Conservation (phyloP, 164 flowering plant species). For the Chimonanthus salicifolius region DNA sequence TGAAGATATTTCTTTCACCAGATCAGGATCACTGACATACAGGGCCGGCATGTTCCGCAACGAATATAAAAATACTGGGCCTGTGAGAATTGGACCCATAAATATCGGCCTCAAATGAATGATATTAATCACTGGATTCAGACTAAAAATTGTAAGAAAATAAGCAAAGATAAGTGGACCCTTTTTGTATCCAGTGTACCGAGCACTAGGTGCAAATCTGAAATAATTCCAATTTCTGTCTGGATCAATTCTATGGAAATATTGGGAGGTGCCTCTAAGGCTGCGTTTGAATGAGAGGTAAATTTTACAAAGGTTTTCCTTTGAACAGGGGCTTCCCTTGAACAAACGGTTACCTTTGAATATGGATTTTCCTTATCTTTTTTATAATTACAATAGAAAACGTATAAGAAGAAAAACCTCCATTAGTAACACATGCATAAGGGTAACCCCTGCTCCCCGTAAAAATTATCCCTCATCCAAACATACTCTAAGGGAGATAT, state of each 20-base stretch:
- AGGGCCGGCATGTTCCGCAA: conserved; percentile 27
- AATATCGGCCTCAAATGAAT: background rate
- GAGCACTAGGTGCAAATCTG: background rate
- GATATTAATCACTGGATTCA: background rate
- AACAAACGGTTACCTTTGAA: too few species aligned
- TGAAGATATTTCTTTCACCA: conserved; percentile 34
- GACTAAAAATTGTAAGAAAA: background rate
- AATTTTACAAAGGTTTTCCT: background rate
- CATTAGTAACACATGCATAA: too few species aligned
- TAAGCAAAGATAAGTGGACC: background rate
- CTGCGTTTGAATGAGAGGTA: too few species aligned
- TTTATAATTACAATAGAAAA: too few species aligned
- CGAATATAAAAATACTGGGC: conserved; percentile 26
- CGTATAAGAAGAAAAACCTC: too few species aligned
- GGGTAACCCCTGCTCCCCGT: too few species aligned
- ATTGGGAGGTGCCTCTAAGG: background rate
- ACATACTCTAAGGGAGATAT: too few species aligned
- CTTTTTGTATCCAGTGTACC: background rate
- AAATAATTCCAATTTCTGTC: background rate
- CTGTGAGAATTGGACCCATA: conserved; percentile 3
- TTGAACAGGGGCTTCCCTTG: too few species aligned
- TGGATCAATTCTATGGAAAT: background rate
- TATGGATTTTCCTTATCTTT: too few species aligned
- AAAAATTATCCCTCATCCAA: too few species aligned
- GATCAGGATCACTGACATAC: conserved; percentile 20